A percentile compares a stretch with the other conserved stretches of the same genome.
These are phyloP conservation scores for Ogataea hybrid DNA, from an alignment of 1,139 yeast genomes.

Conservation along the genomic window DNA sequence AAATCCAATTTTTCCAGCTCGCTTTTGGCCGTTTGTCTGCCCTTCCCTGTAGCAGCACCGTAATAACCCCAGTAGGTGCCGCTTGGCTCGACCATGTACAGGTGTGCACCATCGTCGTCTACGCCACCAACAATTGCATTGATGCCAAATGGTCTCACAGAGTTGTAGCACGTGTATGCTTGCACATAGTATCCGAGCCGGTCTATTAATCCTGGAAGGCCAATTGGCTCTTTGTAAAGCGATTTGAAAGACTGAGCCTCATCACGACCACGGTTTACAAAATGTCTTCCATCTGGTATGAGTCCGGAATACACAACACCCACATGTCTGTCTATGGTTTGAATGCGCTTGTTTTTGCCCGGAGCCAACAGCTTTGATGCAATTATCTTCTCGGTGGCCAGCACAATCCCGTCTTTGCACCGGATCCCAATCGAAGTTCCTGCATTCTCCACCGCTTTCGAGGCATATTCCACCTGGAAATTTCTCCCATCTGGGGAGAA, in stretches of 20 bases:
- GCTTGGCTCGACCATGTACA: conserved; percentile 97
- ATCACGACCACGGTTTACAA: conserved; percentile 89
- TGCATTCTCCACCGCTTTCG: conserved; percentile 96
- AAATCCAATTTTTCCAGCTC: conserved; percentile 89
- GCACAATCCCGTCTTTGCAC: conserved; percentile 87
- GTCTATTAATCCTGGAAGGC: conserved; percentile 80
- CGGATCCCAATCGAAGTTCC: conserved; percentile 94
- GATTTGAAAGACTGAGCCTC: conserved; percentile 83
- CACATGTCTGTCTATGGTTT: conserved; percentile 87
- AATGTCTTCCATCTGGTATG: conserved; percentile 94
- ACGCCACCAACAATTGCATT: conserved; percentile 92
- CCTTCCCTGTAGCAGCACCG: conserved; percentile 98
- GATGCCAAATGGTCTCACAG: conserved; percentile 97
- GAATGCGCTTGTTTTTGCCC: conserved; percentile 84
- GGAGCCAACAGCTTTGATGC: conserved; percentile 87
- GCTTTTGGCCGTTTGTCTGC: conserved; percentile 93
- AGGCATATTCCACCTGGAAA: conserved; percentile 97
- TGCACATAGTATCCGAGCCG: conserved; percentile 92
- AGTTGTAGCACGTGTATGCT: conserved; percentile 92
- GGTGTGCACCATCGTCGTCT: conserved; percentile 84
- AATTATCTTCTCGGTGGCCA: conserved; percentile 94
- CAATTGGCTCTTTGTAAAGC: conserved; percentile 71
- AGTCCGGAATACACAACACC: conserved; percentile 96
- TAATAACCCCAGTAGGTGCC: conserved; percentile 97
- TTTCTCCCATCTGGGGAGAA: conserved; percentile 85